Conservation (phyloP, 805 yeast genomes). For the Clavispora santaluciae region DNA sequence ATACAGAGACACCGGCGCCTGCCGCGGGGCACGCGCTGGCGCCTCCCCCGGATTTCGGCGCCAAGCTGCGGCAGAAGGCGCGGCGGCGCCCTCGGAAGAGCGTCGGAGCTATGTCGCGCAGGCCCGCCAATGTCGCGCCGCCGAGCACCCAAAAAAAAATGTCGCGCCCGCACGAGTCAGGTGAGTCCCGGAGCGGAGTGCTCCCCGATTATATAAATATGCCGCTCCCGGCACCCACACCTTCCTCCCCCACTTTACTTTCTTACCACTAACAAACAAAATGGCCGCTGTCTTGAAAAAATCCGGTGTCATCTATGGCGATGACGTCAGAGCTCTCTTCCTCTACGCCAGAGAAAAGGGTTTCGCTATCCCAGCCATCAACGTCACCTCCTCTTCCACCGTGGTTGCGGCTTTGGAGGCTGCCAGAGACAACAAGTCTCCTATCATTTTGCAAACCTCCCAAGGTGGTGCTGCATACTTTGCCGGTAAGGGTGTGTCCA, state of each 20-base stretch:
- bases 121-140: conserved; percentile 2
- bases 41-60: no score
- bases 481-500: conserved; percentile 98
- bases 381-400: conserved; percentile 96
- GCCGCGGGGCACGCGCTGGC: no score
- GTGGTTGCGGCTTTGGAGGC: conserved; percentile 54
- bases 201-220: conserved; percentile 9
- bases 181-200: conserved; percentile 20
- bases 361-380: conserved; percentile 97
- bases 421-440: conserved; percentile 57
- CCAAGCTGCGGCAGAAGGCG: background rate
- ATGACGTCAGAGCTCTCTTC: conserved; percentile 83
- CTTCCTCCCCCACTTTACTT: background rate
- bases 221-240: background rate
- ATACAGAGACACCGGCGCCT: no score
- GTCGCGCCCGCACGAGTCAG: conserved; percentile 7
- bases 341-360: conserved; percentile 89
- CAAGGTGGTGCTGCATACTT: conserved; percentile 99
- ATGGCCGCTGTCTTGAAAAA: conserved; percentile 49
- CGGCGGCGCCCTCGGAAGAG: background rate
- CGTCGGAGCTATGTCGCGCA: conserved; percentile 8
- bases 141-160: conserved; percentile 1
- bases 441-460: conserved; percentile 94
- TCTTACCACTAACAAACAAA: conserved; percentile 2
- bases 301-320: conserved; percentile 98